Percentiles rank a stretch among this genome's conserved stretches.
phyloP scores from a whole-genome alignment of 2,329 filamentous ascomycete genomes.

The Knoxdaviesia capensis region DNA sequence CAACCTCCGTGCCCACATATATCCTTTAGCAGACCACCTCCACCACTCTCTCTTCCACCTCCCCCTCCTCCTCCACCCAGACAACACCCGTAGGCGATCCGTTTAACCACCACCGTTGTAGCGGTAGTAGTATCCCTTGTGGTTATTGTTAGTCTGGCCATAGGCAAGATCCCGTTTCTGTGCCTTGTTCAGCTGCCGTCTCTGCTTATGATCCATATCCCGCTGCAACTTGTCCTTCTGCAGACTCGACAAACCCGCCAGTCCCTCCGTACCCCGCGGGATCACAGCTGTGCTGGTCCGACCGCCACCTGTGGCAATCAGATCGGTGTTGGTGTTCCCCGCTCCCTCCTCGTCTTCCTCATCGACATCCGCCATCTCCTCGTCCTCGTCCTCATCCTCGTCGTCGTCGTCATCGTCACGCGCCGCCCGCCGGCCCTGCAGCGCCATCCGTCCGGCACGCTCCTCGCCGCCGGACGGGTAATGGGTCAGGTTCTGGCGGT shows the following conservation, averaged over 20 bases:
- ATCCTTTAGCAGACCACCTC: too few relatives aligned
- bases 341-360: conserved; percentile 4
- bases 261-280: conserved; percentile 52
- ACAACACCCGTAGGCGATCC: background rate
- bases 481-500: conserved; percentile 74
- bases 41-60: too few relatives aligned
- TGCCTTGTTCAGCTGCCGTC: conserved; percentile 19
- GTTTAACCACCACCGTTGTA: conserved; percentile 22
- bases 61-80: too few relatives aligned
- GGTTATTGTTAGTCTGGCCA: conserved; percentile 56
- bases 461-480: conserved; percentile 58
- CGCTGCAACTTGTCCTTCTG: conserved; percentile 49
- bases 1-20: too few relatives aligned
- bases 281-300: conserved; percentile 33
- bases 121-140: conserved; percentile 39
- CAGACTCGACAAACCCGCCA: conserved; percentile 56
- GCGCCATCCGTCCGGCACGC: conserved; percentile 44
- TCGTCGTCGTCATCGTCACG: conserved; percentile 2
- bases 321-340: background rate
- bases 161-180: conserved; percentile 48
- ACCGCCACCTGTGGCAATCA: conserved; percentile 17
- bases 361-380: conserved; percentile 4
- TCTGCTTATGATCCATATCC: conserved; percentile 31
- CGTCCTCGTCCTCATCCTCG: conserved; percentile 2
- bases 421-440: conserved; percentile 19